A percentile compares a stretch with the other conserved stretches of the same genome.
Evolutionary conservation across 2,329 filamentous ascomycete genomes (phyloP).

Genomic region (Akanthomyces uredinophilus): DNA sequence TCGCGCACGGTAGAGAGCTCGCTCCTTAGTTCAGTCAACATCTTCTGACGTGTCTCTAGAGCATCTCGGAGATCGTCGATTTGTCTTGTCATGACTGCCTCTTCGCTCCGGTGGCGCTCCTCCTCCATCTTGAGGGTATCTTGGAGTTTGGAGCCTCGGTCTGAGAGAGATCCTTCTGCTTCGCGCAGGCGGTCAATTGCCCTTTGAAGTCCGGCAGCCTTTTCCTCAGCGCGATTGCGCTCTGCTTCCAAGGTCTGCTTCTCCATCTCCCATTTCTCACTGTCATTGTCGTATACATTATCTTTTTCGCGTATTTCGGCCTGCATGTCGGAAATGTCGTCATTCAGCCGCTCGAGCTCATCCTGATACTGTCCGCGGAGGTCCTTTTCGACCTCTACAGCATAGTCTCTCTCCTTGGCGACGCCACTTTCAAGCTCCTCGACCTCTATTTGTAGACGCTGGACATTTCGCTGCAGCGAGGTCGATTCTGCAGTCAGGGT

Average conservation of each 20-base stretch:
- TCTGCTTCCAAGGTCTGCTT: constrained; percentile 61
- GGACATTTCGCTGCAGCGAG: constrained; percentile 60
- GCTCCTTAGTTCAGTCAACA: constrained; percentile 58
- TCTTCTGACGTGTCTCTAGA: constrained; percentile 60
- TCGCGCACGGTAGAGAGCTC: constrained; percentile 64
- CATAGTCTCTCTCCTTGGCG: constrained; percentile 51
- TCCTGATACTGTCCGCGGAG: constrained; percentile 41
- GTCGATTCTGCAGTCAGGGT: constrained; percentile 60
- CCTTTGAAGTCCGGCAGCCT: constrained; percentile 60
- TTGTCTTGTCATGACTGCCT: constrained; percentile 65
- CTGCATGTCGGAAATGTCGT: constrained; percentile 58
- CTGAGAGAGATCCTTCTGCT: constrained; percentile 60
- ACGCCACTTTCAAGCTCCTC: constrained; percentile 45
- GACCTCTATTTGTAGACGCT: constrained; percentile 41
- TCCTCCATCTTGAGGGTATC: constrained; percentile 65
- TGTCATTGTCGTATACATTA: constrained; percentile 64
- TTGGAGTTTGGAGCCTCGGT: constrained; percentile 63
- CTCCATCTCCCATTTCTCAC: constrained; percentile 67
- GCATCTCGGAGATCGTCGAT: constrained; percentile 70
- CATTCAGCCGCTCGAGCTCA: constrained; percentile 47
- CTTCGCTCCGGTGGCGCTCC: constrained; percentile 66
- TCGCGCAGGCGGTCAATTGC: constrained; percentile 67
- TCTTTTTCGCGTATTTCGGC: constrained; percentile 65
- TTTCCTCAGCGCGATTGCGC: constrained; percentile 61
- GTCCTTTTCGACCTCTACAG: constrained; percentile 55